A percentile compares a stretch with the other conserved stretches of the same genome.
phyloP scores from a whole-genome alignment of 23 red algal genomes.

The Agarophyton chilense region DNA sequence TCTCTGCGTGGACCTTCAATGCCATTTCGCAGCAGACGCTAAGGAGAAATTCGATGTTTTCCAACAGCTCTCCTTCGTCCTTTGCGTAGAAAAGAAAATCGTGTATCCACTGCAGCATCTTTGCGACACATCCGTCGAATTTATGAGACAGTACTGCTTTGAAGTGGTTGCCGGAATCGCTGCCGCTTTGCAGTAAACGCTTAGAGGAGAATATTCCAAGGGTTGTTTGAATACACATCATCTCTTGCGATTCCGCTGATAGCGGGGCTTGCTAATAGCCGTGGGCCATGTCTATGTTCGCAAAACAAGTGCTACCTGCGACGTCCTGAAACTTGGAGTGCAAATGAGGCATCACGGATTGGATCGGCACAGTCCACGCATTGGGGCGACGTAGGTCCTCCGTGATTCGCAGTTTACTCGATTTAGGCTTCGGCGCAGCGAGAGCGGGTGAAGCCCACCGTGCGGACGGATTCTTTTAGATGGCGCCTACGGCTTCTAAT shows the following conservation, averaged over 20 bases:
- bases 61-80: conserved; percentile 12
- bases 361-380: neutral
- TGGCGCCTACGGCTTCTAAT: neutral
- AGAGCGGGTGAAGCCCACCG: conserved; percentile 13
- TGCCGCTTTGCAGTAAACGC: neutral
- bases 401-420: neutral
- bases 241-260: neutral
- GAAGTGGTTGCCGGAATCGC: conserved; percentile 24
- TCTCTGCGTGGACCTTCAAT: conserved; percentile 11
- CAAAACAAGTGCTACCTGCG: conserved; percentile 13
- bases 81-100: conserved; percentile 13
- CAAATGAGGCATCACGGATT: conserved; percentile 28
- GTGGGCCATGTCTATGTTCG: conserved; percentile 11
- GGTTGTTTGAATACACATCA: conserved; percentile 12
- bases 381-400: conserved; percentile 19
- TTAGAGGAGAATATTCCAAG: conserved; percentile 1
- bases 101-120: conserved; percentile 30
- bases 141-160: neutral
- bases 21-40: neutral
- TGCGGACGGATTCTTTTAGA: neutral
- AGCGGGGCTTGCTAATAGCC: conserved; percentile 32
- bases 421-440: neutral
- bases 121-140: neutral
- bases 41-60: neutral
- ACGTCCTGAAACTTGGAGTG: conserved; percentile 14